Evolutionary conservation across 2,329 filamentous ascomycete species (phyloP).

Genomic region (Endoconidiophora polonica): DNA sequence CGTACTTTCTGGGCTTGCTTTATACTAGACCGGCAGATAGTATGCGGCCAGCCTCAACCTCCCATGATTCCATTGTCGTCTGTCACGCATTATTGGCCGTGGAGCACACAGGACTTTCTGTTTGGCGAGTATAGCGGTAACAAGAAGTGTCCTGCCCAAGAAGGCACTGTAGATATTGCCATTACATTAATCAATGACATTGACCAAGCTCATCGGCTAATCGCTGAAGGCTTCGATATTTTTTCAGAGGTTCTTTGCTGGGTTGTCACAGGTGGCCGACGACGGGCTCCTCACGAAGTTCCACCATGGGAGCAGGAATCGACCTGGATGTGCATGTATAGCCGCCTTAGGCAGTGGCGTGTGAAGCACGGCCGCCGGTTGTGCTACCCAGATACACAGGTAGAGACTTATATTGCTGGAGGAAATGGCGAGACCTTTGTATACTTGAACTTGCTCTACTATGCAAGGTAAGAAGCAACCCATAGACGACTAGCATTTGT

Average conservation of each 20-base stretch:
- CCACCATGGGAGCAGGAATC: slow-evolving; percentile 24
- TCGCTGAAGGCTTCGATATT: slow-evolving; percentile 28
- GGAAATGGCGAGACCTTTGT: slow-evolving; percentile 26
- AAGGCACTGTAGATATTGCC: slow-evolving; percentile 15
- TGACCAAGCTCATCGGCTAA: slow-evolving; percentile 5
- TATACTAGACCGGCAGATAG: slow-evolving; percentile 28
- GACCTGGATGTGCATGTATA: slow-evolving; percentile 20
- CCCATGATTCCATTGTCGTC: slow-evolving; percentile 22
- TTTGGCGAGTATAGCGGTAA: slow-evolving; percentile 20
- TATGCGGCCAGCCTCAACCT: slow-evolving; percentile 25
- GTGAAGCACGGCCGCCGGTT: slow-evolving; percentile 21
- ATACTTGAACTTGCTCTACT: slow-evolving; percentile 28
- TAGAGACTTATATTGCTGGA: slow-evolving; percentile 24
- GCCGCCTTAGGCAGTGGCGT: slow-evolving; percentile 22
- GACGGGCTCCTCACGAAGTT: slow-evolving; percentile 23
- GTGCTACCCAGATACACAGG: slow-evolving; percentile 22
- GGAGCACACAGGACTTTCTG: slow-evolving; percentile 22
- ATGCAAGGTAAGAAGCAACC: slow-evolving; percentile 21
- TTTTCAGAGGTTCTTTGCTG: slow-evolving; percentile 26
- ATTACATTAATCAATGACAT: slow-evolving; percentile 21
- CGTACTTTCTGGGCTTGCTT: slow-evolving; percentile 29
- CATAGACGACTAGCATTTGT: too few species aligned
- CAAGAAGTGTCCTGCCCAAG: background rate
- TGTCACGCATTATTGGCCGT: slow-evolving; percentile 20
- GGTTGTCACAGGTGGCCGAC: slow-evolving; percentile 26